Conservation (phyloP, 2,329 filamentous ascomycete genomes). For the Apiospora hydei region DNA sequence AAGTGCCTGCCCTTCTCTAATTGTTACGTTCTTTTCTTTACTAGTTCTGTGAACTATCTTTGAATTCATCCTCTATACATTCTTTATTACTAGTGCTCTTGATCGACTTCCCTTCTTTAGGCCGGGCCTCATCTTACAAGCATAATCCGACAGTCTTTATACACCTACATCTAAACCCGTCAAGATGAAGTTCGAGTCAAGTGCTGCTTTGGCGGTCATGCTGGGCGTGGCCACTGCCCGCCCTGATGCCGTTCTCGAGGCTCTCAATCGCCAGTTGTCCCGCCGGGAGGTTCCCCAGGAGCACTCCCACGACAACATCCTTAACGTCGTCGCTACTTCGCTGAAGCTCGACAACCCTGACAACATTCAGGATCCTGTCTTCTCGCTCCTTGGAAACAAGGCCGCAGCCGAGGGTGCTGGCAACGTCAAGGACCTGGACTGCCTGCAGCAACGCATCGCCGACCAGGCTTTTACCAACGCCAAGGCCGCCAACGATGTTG, state of each 20-base stretch:
- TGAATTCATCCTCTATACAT: slow-evolving; percentile 32
- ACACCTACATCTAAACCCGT: slow-evolving; percentile 28
- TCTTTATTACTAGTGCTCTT: slow-evolving; percentile 34
- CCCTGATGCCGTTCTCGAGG: slow-evolving; percentile 37
- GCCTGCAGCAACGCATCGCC: slow-evolving; percentile 56
- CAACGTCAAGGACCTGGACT: slow-evolving; percentile 50
- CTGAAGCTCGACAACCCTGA: slow-evolving; percentile 44
- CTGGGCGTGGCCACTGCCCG: slow-evolving; percentile 42
- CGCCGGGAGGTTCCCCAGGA: slow-evolving; percentile 45
- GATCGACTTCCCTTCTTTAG: slow-evolving; percentile 35
- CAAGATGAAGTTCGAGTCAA: slow-evolving; percentile 44
- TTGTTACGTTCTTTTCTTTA: slow-evolving; percentile 39
- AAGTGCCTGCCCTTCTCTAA: slow-evolving; percentile 36
- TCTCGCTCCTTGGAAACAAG: slow-evolving; percentile 50
- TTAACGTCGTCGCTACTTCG: slow-evolving; percentile 37
- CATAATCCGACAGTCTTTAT: slow-evolving; percentile 21
- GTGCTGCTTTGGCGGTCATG: slow-evolving; percentile 39
- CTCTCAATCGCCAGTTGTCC: slow-evolving; percentile 19
- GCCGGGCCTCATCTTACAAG: slow-evolving; percentile 38
- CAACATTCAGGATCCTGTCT: slow-evolving; percentile 41
- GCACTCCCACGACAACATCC: slow-evolving; percentile 43
- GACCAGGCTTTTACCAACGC: slow-evolving; percentile 68
- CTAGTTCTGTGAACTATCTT: slow-evolving; percentile 44
- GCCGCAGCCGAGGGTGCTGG: slow-evolving; percentile 55
- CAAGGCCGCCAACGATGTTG: slow-evolving; percentile 58